Conservation (phyloP, 257 asterid species). For the Solanum bulbocastanum region DNA sequence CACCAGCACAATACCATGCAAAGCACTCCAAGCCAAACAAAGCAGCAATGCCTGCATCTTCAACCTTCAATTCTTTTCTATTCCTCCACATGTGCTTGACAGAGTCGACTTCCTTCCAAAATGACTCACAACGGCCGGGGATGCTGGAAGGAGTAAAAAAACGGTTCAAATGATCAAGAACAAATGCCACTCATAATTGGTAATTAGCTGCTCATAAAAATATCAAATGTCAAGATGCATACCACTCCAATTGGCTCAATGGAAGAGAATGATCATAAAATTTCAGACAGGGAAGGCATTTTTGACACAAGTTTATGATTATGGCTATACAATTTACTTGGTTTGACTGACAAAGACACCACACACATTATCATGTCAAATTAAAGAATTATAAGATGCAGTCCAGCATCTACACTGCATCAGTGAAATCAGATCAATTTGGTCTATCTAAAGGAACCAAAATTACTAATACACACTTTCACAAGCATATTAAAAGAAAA, state of each 20-base stretch:
- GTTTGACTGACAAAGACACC: not conserved
- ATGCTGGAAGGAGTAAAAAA: conserved; percentile 38
- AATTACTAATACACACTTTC: not conserved
- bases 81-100: conserved; percentile 79
- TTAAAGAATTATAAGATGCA: not conserved
- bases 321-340: not conserved
- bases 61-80: conserved; percentile 71
- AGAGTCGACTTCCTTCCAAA: conserved; percentile 74
- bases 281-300: not conserved
- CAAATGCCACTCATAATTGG: not conserved
- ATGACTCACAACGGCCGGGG: conserved; percentile 68
- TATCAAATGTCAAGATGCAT: not conserved
- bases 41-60: conserved; percentile 87
- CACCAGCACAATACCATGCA: conserved; percentile 98
- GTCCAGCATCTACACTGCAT: not conserved
- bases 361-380: not conserved
- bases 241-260: not conserved
- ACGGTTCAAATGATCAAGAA: not conserved
- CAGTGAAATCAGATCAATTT: not conserved
- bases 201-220: not conserved
- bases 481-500: not conserved
- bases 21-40: conserved; percentile 81
- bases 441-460: not conserved
- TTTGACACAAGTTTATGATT: not conserved
- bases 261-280: not conserved